Evolutionary conservation across 192 early-diverging fungal species (phyloP).

Genomic region (Backusella parvicylindrica): DNA sequence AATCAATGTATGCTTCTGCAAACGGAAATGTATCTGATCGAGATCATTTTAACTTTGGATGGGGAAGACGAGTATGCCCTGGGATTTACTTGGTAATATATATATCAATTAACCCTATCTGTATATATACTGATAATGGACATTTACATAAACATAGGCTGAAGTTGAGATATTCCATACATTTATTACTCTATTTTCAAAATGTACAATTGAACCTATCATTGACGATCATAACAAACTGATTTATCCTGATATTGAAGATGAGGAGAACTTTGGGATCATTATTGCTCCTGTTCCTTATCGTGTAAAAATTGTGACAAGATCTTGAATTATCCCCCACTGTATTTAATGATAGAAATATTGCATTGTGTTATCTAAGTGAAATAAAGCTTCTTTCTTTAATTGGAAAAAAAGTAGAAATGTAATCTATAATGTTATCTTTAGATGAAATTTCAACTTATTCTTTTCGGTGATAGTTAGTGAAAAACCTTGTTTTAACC

Average conservation of each 20-base stretch:
- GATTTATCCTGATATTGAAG: background rate
- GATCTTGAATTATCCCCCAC: too few species aligned
- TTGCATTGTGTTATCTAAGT: too few species aligned
- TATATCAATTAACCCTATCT: background rate
- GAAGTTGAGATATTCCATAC: background rate
- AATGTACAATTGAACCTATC: background rate
- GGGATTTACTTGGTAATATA: conserved; percentile 7
- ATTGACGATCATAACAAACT: too few species aligned
- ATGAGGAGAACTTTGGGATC: background rate
- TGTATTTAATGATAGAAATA: too few species aligned
- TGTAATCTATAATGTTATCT: too few species aligned
- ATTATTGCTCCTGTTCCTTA: background rate
- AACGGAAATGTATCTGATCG: conserved; percentile 1
- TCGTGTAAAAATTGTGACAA: background rate
- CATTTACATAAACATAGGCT: background rate
- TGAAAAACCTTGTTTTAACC: too few species aligned
- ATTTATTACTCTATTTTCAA: background rate
- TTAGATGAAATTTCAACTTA: too few species aligned
- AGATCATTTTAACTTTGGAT: background rate
- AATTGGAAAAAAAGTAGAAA: too few species aligned
- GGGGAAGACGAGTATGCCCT: conserved; percentile 9
- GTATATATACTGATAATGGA: too few species aligned
- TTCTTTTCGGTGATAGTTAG: too few species aligned
- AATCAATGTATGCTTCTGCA: background rate
- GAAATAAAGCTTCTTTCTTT: too few species aligned